Evolutionary conservation across 352 stramenopile genomes (phyloP).

Genomic region (Pythium oligandrum): DNA sequence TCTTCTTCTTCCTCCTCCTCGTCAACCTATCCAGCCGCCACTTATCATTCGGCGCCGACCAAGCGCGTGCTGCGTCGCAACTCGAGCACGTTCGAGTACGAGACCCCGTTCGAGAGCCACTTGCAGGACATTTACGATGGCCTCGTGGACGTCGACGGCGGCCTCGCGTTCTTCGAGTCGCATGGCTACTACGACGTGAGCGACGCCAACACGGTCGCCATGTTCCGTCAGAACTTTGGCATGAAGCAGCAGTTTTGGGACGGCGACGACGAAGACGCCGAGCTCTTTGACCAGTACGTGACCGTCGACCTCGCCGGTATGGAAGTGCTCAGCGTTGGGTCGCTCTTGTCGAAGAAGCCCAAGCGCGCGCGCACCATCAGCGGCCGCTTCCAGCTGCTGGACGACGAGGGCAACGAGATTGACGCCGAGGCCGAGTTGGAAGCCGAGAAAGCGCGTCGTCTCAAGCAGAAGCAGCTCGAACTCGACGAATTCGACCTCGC

Average conservation of each 20-base stretch:
- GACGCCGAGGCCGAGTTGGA: slow-evolving; percentile 52
- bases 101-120: slow-evolving; percentile 62
- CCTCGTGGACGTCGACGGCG: slow-evolving; percentile 35
- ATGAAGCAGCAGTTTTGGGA: slow-evolving; percentile 64
- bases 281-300: slow-evolving; percentile 17
- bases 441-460: slow-evolving; percentile 32
- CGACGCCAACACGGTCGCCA: slow-evolving; percentile 77
- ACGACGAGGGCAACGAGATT: slow-evolving; percentile 64
- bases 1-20: too few relatives aligned
- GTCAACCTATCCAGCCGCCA: neutral
- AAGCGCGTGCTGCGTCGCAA: neutral
- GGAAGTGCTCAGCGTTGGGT: slow-evolving; percentile 35
- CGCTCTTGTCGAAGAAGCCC: slow-evolving; percentile 25
- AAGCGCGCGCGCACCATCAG: slow-evolving; percentile 24
- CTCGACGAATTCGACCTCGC: slow-evolving; percentile 61
- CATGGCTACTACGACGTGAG: slow-evolving; percentile 80
- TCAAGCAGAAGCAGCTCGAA: slow-evolving; percentile 49
- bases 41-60: neutral
- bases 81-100: slow-evolving; percentile 2
- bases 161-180: slow-evolving; percentile 73
- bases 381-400: slow-evolving; percentile 48
- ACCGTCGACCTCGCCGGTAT: slow-evolving; percentile 20
- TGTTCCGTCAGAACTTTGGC: slow-evolving; percentile 74
- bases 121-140: slow-evolving; percentile 61
- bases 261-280: slow-evolving; percentile 22